Conservation (phyloP, 305 asterid species). For the Coffea humblotiana region DNA sequence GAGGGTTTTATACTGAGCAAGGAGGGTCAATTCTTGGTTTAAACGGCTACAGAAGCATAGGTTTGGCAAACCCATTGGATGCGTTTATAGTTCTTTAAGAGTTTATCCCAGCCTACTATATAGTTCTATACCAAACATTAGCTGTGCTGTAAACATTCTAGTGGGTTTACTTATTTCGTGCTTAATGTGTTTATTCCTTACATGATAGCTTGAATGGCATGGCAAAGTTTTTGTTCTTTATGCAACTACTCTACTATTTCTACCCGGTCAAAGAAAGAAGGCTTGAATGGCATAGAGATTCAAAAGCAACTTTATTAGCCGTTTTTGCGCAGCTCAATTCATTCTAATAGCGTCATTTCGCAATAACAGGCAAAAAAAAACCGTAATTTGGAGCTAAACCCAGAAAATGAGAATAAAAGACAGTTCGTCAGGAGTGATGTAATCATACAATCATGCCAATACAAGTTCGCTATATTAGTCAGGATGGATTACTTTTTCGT, state of each 20-base stretch:
- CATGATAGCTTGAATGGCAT: background rate
- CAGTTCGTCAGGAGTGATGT: background rate
- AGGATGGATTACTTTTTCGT: no score
- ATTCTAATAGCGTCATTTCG: background rate
- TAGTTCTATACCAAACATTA: background rate
- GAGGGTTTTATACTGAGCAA: no score
- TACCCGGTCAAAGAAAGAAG: no score
- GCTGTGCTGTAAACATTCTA: background rate
- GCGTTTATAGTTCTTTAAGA: background rate
- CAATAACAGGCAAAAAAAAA: background rate
- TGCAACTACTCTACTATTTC: no score
- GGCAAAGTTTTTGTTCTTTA: background rate
- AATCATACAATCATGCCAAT: background rate
- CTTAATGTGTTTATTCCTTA: background rate
- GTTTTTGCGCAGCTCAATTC: no score
- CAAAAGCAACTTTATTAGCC: no score
- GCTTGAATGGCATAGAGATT: no score
- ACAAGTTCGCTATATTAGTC: background rate
- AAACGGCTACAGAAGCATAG: slow-evolving; percentile 28
- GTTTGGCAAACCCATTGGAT: slow-evolving; percentile 10
- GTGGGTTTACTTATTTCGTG: background rate
- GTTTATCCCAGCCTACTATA: background rate
- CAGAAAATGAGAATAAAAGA: background rate
- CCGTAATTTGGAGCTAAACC: background rate
- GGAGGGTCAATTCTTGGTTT: slow-evolving; percentile 8